Conservation (phyloP, 2,329 filamentous ascomycete species). For the Grosmannia huntii region DNA sequence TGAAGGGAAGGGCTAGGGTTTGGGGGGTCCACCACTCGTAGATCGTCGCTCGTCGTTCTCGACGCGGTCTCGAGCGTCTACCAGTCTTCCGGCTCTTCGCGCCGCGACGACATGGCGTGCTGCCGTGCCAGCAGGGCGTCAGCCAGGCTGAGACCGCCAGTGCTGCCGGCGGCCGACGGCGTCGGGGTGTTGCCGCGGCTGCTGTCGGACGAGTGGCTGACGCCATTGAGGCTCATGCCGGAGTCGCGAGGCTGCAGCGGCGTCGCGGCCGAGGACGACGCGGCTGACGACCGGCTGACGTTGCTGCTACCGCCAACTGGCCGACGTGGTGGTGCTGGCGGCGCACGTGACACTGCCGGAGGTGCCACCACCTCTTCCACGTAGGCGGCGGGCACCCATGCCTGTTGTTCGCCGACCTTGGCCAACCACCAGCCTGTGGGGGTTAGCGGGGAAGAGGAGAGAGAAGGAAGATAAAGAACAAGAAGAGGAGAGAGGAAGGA, state of each 20-base stretch:
- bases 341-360: constrained; percentile 48
- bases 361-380: constrained; percentile 66
- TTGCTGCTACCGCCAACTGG: constrained; percentile 46
- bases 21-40: too few species aligned
- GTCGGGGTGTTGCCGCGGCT: constrained; percentile 62
- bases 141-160: constrained; percentile 61
- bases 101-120: constrained; percentile 60
- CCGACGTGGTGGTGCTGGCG: constrained; percentile 63
- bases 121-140: constrained; percentile 68
- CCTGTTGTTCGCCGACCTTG: constrained; percentile 59
- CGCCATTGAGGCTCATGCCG: constrained; percentile 46
- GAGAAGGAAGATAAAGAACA: background rate
- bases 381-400: constrained; percentile 90
- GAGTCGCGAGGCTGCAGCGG: constrained; percentile 55
- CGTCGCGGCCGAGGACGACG: background rate
- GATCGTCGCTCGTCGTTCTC: too few species aligned
- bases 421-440: constrained; percentile 89
- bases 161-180: constrained; percentile 57
- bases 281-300: constrained; percentile 48
- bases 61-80: too few species aligned
- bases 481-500: too few species aligned
- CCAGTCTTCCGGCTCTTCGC: constrained; percentile 57
- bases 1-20: too few species aligned
- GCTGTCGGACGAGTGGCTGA: constrained; percentile 24
- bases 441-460: background rate